phyloP scores from a whole-genome alignment of 2,329 filamentous ascomycete species.

The Chrysoporthe deuterocubensis region DNA sequence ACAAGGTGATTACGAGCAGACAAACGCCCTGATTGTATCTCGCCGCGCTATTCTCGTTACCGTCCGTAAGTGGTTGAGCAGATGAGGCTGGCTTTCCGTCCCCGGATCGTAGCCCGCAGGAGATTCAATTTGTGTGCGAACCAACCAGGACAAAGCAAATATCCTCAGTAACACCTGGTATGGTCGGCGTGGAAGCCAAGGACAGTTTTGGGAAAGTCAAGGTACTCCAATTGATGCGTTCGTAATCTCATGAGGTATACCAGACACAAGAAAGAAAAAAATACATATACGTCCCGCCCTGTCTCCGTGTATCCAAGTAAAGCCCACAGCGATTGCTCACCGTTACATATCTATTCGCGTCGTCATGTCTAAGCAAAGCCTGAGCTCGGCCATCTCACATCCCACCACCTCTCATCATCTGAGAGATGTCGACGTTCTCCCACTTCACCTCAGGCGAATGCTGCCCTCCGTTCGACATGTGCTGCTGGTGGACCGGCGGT shows the following conservation, averaged over 20 bases:
- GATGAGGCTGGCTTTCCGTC: too few species aligned
- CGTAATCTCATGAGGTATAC: conserved; percentile 26
- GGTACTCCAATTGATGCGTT: conserved; percentile 25
- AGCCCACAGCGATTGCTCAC: conserved; percentile 6
- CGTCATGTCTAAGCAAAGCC: not conserved
- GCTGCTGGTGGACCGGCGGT: conserved; percentile 34
- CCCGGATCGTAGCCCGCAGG: too few species aligned
- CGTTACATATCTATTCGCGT: not conserved
- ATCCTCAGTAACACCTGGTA: not conserved
- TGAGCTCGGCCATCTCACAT: conserved; percentile 21
- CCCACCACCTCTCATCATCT: conserved; percentile 44
- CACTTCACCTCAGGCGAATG: conserved; percentile 42
- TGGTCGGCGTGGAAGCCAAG: not conserved
- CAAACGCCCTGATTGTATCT: too few species aligned
- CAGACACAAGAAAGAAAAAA: conserved; percentile 7
- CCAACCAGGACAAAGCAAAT: not conserved
- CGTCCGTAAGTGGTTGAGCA: too few species aligned
- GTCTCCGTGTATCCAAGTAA: not conserved
- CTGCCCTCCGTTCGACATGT: conserved; percentile 24
- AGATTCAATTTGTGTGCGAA: not conserved
- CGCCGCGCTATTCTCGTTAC: too few species aligned
- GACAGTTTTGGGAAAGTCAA: not conserved
- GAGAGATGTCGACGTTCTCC: conserved; percentile 49
- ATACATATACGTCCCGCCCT: not conserved
- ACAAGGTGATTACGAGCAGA: too few species aligned